Evolutionary conservation across 73 alveolate genomes (phyloP), one percentile per base, ranked within the genome.

Genomic region (Effrenium voratum): DNA sequence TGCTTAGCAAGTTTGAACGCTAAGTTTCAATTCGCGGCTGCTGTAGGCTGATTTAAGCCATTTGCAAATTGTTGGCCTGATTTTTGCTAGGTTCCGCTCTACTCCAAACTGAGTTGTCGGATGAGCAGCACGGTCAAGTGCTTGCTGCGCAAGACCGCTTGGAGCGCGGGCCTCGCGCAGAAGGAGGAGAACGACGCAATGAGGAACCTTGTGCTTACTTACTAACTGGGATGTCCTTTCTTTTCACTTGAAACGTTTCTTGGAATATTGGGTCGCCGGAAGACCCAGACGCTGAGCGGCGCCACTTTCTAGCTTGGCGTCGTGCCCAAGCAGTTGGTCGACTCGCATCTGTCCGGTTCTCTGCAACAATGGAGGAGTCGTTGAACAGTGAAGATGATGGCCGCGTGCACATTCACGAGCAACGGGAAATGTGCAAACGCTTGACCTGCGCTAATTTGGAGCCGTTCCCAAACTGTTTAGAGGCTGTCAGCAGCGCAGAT

Each of bases 351-450:
- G 36, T 82, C 3, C 73, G 93, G 55, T 82, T 50, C 52, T 50
- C 93, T 15, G 93, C 93, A 4, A 82, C 76, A 3, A 82, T 82
- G 93, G 93, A 82, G 49, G 93, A 82, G 41, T 82, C 93, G 26
- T 34, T 82, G 49, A 12, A 13, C 34, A 82, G 93, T 24, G 93
- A 82, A 34, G 76, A 47, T 24, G 40, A 8, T 1, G 93, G 40
- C 66, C 49, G 77, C 5, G 93, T 83, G 77, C 93, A 83, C 55
- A 84, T 84, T 34, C 81, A 84, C 19, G 81, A 84, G 93, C 93
- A 84, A 43, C 15, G 81, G 44, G 93, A 85, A 32, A 12, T 85
- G 45, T 85, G 93, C 34, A 19, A 24, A 15, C 30, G 80, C 32
- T 70, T 85, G 77, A 59, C 15, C 43, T 43, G 80, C 28, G 80